Base-by-base conservation (phyloP, 1,139 yeast genomes). In the Sugiyamaella neomexicana region DNA sequence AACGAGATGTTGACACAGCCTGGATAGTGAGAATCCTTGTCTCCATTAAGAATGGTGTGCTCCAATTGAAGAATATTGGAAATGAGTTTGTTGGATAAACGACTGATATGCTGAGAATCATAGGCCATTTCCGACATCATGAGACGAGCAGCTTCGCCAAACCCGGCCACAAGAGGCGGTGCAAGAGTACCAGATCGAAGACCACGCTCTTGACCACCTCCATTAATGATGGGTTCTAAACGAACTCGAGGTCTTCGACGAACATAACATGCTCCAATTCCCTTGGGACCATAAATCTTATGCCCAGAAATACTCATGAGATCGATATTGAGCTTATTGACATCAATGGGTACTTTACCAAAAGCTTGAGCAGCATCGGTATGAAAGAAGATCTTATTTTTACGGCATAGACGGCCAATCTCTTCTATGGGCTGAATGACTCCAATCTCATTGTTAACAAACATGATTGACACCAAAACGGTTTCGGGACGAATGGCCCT, bases 151-250 rank as follows among this genome's bases (percentile, higher is more conserved):
- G 99, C 99, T 73, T 93, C 98, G 60, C 99, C 99, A 68, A 93
- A 89, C 0, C 99, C 99, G 15, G 91, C 87, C 47, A 93, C 89
- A 65, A 91, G 79, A 31, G 99, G 96, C 16, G 99, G 96, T 2
- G 99, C 93, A 68, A 93, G 80, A 34, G 99, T 93, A 59, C 99
- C 99, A 7, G 96, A 88, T 74, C 99, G 82, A 66, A 93, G 79
- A 59, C 99, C 99, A 75, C 99, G 86, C 75, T 93, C 99, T 76
- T 93, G 99, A 53, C 99, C 99, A 72, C 99, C 99, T 64, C 99
- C 99, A 58, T 90, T 86, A 63, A 93, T 87, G 57, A 93, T 77
- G 36, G 99, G 97, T 62, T 91, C 97, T 62, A 93, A 72, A 80
- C 99, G 86, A 53, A 95, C 99, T 75, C 99, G 85, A 62, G 99